Base-by-base conservation (phyloP, 495 filamentous ascomycete genomes). In the Amniculicola lignicola region DNA sequence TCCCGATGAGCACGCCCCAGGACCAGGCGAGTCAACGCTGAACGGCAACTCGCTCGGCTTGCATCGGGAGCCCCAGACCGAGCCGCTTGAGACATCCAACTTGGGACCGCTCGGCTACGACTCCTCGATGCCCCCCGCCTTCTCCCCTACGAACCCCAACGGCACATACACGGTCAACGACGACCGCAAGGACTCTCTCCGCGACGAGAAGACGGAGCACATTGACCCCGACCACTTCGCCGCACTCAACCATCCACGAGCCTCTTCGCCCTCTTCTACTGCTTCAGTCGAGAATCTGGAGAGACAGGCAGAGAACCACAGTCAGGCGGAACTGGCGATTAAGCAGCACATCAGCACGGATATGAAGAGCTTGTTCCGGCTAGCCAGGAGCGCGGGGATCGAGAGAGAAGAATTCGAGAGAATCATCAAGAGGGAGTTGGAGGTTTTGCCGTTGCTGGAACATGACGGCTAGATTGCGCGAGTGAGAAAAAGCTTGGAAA, bases 261-360 rank as follows among this genome's bases (percentile, higher is more conserved):
- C 64, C 0, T 61, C 61, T 10, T 67, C 64, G 10, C 47, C 65
- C 11, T 47, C 58, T 11, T 65, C 65, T 5, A 54, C 57, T 2
- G 38, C 46, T 44, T 69, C 65, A 1, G 56, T 70, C 0, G 69
- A 69, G 24, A 50, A 44, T 24, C 62, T 72, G 25, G 68, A 72
- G 38, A 40, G 59, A 16, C 24, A 65, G 47, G 67, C 71, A 72
- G 40, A 78, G 79, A 80, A 70, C 41, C 81, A 82, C 53, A 82
- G 82, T 16, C 79, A 82, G 44, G 84, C 77, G 48, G 90, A 95
- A 66, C 75, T 87, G 12, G 90, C 85, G 2, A 82, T 96, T 18
- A 88, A 89, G 69, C 89, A 95, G 69, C 93, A 96, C 70, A 85
- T 98, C 22, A 81, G 86, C 37, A 82, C 87, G 5, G 91, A 84